Evolutionary conservation across 1,139 yeast genomes (phyloP).

Genomic region (Pichia sp.): DNA sequence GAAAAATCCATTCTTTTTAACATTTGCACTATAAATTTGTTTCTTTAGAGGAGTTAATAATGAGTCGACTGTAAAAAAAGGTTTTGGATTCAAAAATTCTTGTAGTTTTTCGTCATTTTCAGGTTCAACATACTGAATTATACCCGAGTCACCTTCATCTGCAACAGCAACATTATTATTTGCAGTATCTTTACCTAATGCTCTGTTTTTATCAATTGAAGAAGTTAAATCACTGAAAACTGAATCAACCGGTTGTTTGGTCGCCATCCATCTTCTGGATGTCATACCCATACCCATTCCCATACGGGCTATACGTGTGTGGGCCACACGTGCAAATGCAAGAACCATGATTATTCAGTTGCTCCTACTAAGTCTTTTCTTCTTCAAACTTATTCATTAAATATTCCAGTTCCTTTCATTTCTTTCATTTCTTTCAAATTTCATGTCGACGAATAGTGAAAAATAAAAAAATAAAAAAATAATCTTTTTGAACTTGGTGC

Average conservation of each 20-base stretch:
- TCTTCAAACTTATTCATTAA: not conserved
- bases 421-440: not conserved
- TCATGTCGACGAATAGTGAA: not conserved
- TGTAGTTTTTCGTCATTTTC: constrained; percentile 37
- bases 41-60: constrained; percentile 69
- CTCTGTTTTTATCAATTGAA: constrained; percentile 5
- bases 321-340: constrained; percentile 1
- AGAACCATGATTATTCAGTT: not conserved
- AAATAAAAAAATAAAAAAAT: not conserved
- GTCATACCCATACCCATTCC: not conserved
- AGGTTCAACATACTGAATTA: constrained; percentile 22
- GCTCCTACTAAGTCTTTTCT: not conserved
- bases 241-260: constrained; percentile 13
- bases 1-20: constrained; percentile 65
- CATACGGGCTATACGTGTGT: not conserved
- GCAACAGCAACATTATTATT: constrained; percentile 8
- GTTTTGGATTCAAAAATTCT: constrained; percentile 36
- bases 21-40: constrained; percentile 55
- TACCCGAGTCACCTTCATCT: constrained; percentile 10
- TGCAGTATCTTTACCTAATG: not conserved
- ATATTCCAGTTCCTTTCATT: not conserved
- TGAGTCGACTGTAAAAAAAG: constrained; percentile 38
- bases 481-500: not conserved
- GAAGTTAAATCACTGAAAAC: constrained; percentile 22
- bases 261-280: constrained; percentile 2